Base-by-base conservation (phyloP, 345 rosid species). In the Acer negundo region DNA sequence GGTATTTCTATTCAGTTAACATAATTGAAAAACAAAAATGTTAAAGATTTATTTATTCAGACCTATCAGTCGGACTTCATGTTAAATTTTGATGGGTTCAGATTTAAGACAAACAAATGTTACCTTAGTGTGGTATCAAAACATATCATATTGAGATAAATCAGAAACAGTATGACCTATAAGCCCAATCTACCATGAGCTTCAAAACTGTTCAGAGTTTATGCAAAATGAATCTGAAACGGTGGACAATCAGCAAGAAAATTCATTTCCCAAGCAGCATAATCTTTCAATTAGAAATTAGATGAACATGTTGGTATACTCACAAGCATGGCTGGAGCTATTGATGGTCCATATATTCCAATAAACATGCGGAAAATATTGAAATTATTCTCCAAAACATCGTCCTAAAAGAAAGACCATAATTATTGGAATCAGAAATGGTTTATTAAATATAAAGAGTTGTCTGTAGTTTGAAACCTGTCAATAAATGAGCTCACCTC, bases 321-420 rank as follows among this genome's bases (percentile, higher is more conserved):
- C 71, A 94, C 98, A 85, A 95, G 85, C 82, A 87, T 84, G 61
- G 91, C 76, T 62, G 96, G 91, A 23, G 98, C 99, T 24, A 66
- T 77, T 2, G 91, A 77, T 15, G 97, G 80, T 61, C 99, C 98
- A 72, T 89, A 93, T 70, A 93, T 85, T 69, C 87, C 81, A 66
- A 93, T 88, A 82, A 95, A 91, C 98, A 95, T 90, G 46, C 98
- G 90, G 77, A 93, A 79, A 62, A 91, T 80, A 66, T 93, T 95
- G 87, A 93, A 93, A 84, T 67, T 87, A 80, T 95, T 95, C 77
- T 93, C 93, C 42, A 90, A 42, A 16, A 91, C 97, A 81, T 95
- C 98, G 28, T 93, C 97, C 99, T 93, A 79, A 75, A 83, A 15
- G 66, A 69, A 51, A 40, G 58, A 70, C 70, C 80, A 53, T 65